Conservation (phyloP, 2,329 filamentous ascomycete species). For the Apiospora saccharicola region DNA sequence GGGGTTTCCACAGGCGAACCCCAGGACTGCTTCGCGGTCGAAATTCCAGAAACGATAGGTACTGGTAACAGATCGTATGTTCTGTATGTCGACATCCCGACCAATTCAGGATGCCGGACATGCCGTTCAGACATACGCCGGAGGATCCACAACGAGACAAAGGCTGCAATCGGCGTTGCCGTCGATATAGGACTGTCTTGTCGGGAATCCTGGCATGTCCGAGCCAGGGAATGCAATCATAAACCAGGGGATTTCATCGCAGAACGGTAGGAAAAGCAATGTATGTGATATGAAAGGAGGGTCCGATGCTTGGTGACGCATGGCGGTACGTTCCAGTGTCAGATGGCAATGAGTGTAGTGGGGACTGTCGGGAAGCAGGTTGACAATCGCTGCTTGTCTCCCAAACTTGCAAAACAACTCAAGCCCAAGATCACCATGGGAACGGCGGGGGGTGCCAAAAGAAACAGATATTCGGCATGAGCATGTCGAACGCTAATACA, state of each 20-base stretch:
- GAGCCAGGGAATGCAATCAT: slow-evolving; percentile 47
- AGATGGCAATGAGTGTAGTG: slow-evolving; percentile 19
- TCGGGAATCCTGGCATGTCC: slow-evolving; percentile 35
- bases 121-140: slow-evolving; percentile 47
- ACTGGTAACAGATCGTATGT: slow-evolving; percentile 22
- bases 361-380: slow-evolving; percentile 16
- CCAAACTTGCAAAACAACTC: slow-evolving; percentile 17
- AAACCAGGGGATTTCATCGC: slow-evolving; percentile 45
- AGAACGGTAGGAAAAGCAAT: slow-evolving; percentile 49
- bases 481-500: slow-evolving; percentile 18
- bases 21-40: not conserved
- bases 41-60: slow-evolving; percentile 18
- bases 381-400: slow-evolving; percentile 19
- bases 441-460: slow-evolving; percentile 21
- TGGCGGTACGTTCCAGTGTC: slow-evolving; percentile 31
- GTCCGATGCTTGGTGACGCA: slow-evolving; percentile 22
- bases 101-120: slow-evolving; percentile 44
- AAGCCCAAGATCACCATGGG: slow-evolving; percentile 22
- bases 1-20: slow-evolving; percentile 16
- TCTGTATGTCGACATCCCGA: slow-evolving; percentile 41
- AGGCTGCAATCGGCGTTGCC: not conserved
- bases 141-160: slow-evolving; percentile 6
- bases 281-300: slow-evolving; percentile 44
- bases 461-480: slow-evolving; percentile 20
- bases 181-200: not conserved